Base-by-base conservation (phyloP, 371 early-diverging fungal species). In the Mucor piriformis region DNA sequence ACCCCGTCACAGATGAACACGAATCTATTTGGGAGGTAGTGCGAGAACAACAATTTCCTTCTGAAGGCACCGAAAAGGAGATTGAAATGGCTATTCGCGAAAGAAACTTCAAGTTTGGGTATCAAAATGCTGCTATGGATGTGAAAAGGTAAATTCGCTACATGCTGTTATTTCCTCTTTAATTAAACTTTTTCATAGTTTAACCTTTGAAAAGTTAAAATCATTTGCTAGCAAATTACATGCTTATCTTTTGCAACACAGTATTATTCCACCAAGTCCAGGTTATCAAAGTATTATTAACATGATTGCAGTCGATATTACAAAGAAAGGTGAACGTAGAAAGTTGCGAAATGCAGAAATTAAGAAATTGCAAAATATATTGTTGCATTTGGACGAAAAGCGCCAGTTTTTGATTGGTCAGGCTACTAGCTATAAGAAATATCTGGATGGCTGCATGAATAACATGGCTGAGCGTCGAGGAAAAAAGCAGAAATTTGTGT, bases 271-370 rank as follows among this genome's bases (percentile, higher is more conserved):
- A 0, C 59, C 67, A 2, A 67, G 65, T 10, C 61, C 61, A 7
- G 69, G 64, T 11, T 96, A 94, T 70, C 96, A 96, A 73, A 91
- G 88, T 33, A 88, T 97, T 77, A 82, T 98, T 49, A 95, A 93
- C 59, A 81, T 91, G 57, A 95, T 98, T 64, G 97, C 94, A 0
- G 79, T 82, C 42, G 96, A 96, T 64, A 94, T 99, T 70, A 87
- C 95, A 24, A 95, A 92, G 61, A 97, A 96, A 74, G 92, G 94
- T 58, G 85, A 89, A 24, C 88, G 95, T 13, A 86, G 97, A 18
- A 74, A 86, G 38, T 85, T 90, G 60, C 85, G 95, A 12, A 81
- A 87, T 7, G 67, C 75, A 0, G 98, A 98, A 63, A 75, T 94
- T 57, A 69, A 74, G 21, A 83, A 87, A 35, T 80, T 97, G 25